Conservation (phyloP, 306 rosid species). For the Hippophae gyantsensis region DNA sequence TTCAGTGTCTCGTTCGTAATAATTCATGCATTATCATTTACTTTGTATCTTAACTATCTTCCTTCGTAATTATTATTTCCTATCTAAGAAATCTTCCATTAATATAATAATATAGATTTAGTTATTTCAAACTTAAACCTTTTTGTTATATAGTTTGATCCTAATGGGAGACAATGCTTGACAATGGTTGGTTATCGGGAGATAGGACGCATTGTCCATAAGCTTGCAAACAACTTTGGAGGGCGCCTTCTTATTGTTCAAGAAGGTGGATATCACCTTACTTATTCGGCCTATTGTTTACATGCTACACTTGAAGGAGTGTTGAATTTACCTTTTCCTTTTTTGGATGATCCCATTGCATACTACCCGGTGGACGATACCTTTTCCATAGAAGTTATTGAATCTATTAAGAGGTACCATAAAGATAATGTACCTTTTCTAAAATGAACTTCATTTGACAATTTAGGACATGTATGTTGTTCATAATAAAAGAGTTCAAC, state of each 20-base stretch:
- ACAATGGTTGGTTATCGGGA: conserved; percentile 78
- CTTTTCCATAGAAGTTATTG: conserved; percentile 41
- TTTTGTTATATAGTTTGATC: conserved; percentile 58
- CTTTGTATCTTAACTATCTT: background rate
- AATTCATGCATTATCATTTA: too few species aligned
- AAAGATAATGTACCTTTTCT: conserved; percentile 36
- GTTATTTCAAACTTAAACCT: background rate
- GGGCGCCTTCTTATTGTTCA: conserved; percentile 68
- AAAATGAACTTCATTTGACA: conserved; percentile 18
- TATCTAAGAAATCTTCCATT: background rate
- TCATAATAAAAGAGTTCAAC: too few species aligned
- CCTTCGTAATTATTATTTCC: too few species aligned
- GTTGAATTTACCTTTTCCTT: conserved; percentile 51
- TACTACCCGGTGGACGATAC: conserved; percentile 71
- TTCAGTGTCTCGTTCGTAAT: too few species aligned
- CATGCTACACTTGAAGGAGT: conserved; percentile 89
- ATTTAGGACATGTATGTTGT: too few species aligned
- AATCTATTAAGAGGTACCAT: conserved; percentile 44
- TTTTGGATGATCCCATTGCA: conserved; percentile 53
- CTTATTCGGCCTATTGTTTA: conserved; percentile 86
- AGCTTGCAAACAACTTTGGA: conserved; percentile 36
- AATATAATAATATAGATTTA: background rate
- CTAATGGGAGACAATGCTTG: conserved; percentile 93
- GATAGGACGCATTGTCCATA: conserved; percentile 37
- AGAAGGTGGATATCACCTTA: conserved; percentile 92